A percentile compares a stretch with the other conserved stretches of the same genome.
Evolutionary conservation across 768 basidiomycete genomes (phyloP).

Genomic region (Amanita thiersii): DNA sequence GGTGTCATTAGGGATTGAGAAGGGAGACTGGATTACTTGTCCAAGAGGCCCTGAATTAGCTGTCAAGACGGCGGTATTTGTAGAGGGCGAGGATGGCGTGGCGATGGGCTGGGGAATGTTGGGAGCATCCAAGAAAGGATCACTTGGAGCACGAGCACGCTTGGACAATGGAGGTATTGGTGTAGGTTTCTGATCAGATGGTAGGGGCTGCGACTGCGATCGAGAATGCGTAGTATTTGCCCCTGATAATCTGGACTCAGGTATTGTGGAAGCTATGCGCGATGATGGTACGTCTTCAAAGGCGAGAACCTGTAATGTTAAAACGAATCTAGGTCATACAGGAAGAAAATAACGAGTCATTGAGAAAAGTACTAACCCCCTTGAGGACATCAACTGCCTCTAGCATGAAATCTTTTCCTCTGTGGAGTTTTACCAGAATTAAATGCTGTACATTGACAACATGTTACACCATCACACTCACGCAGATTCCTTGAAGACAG

Average conservation of each 20-base stretch:
- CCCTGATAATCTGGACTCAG: constrained; percentile 24
- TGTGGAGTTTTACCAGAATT: constrained; percentile 21
- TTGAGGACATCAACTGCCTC: constrained; percentile 87
- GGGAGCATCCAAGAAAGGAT: constrained; percentile 74
- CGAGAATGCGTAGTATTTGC: constrained; percentile 40
- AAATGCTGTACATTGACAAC: constrained; percentile 7
- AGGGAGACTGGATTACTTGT: constrained; percentile 34
- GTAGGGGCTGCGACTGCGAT: constrained; percentile 47
- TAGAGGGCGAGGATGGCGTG: constrained; percentile 44
- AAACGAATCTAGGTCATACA: no score
- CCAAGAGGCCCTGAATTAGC: constrained; percentile 19
- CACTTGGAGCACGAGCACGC: constrained; percentile 67
- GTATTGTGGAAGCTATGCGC: constrained; percentile 24
- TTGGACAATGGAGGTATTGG: constrained; percentile 37
- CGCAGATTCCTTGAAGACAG: constrained; percentile 91
- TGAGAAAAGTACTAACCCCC: constrained; percentile 55
- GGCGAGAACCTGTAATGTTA: constrained; percentile 33
- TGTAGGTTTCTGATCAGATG: constrained; percentile 31
- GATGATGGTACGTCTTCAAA: constrained; percentile 62
- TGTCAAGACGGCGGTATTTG: constrained; percentile 22
- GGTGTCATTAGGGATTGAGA: constrained; percentile 26
- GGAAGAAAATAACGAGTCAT: constrained; percentile 10
- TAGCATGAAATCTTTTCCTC: constrained; percentile 91
- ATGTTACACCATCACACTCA: constrained; percentile 34
- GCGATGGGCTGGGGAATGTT: constrained; percentile 45